These are phyloP conservation scores for sunflower (Helianthus annuus) DNA, from an alignment of 129 eudicot genomes.

Conservation along the genomic window DNA sequence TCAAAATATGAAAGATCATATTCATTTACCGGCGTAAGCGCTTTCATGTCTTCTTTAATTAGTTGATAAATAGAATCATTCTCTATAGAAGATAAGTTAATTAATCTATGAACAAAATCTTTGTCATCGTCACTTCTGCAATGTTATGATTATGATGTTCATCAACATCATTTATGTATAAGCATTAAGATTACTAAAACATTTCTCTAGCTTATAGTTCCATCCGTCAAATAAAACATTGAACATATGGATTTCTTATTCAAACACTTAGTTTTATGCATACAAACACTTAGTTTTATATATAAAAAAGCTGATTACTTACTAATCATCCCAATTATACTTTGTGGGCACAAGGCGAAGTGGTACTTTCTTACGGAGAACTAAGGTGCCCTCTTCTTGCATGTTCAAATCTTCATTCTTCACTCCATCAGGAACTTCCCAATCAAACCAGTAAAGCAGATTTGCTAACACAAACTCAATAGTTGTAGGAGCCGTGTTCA, in stretches of 20 bases:
- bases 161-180: too few species aligned
- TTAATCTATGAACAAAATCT: too few species aligned
- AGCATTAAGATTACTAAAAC: neutral
- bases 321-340: conserved; percentile 6
- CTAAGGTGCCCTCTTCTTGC: conserved; percentile 10
- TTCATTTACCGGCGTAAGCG: neutral
- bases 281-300: neutral
- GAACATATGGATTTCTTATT: too few species aligned
- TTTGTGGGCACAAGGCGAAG: conserved; percentile 23
- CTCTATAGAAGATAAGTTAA: too few species aligned
- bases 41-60: neutral
- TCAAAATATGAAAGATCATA: neutral
- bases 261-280: neutral
- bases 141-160: neutral
- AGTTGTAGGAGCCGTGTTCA: conserved; percentile 31
- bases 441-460: conserved; percentile 49
- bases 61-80: neutral
- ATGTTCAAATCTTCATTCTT: conserved; percentile 41
- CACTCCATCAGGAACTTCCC: conserved; percentile 41
- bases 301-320: neutral
- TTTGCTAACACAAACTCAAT: conserved; percentile 49
- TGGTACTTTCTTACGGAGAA: conserved; percentile 21
- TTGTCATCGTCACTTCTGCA: too few species aligned
- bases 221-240: neutral
- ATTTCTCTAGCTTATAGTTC: neutral